These are phyloP conservation scores for Penicillium sp. DNA, from an alignment of 2,329 filamentous ascomycete genomes.

Conservation along the genomic window DNA sequence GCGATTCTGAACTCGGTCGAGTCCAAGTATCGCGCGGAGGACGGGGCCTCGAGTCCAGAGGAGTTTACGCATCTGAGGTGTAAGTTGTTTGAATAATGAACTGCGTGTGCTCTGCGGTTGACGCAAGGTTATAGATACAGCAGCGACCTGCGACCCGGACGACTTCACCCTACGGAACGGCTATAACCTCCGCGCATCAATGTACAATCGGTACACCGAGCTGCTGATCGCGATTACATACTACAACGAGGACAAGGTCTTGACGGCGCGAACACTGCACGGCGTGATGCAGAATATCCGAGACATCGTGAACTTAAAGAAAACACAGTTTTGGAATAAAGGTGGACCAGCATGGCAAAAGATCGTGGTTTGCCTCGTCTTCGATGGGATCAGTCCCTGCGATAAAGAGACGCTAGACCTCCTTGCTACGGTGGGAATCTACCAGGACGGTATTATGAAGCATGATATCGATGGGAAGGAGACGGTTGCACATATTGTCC, in stretches of 20 bases:
- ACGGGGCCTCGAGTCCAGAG: constrained; percentile 82
- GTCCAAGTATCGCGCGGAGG: constrained; percentile 83
- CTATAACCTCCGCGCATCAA: constrained; percentile 94
- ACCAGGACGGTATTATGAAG: constrained; percentile 98
- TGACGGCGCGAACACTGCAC: constrained; percentile 89
- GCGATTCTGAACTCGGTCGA: constrained; percentile 98
- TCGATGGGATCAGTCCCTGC: constrained; percentile 96
- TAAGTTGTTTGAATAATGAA: constrained; percentile 42
- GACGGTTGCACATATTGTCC: constrained; percentile 85
- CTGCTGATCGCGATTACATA: constrained; percentile 97
- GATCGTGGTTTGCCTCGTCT: constrained; percentile 95
- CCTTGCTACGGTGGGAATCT: constrained; percentile 90
- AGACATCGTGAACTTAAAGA: constrained; percentile 98
- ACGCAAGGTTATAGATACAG: constrained; percentile 68
- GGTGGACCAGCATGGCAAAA: constrained; percentile 99
- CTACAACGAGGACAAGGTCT: constrained; percentile 98
- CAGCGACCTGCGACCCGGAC: constrained; percentile 97
- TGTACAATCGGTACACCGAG: constrained; percentile 99
- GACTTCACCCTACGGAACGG: constrained; percentile 99
- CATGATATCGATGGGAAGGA: constrained; percentile 97
- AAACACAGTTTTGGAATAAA: constrained; percentile 99
- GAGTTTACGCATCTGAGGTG: constrained; percentile 98
- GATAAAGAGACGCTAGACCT: constrained; percentile 95
- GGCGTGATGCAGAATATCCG: constrained; percentile 99
- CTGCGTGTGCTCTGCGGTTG: neutral